Base-by-base conservation (phyloP, 1,139 yeast species). In the Zygoascus sp. region DNA sequence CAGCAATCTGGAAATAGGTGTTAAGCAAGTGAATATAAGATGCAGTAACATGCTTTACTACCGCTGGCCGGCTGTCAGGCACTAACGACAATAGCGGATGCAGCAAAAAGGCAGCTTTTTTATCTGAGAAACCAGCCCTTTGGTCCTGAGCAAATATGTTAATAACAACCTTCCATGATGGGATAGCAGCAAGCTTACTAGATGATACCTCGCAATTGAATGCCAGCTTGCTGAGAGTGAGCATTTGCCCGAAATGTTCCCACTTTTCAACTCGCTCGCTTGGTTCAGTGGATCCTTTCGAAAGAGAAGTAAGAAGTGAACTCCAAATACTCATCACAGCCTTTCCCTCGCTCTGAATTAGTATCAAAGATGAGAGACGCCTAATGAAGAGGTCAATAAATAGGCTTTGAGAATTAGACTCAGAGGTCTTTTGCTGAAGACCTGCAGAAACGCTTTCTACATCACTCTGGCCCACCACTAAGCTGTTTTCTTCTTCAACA, bases 241-340 rank as follows among this genome's bases (percentile, higher is more conserved):
- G 40, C 51, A 57, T 45, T 32, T 48, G 43, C 15, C 47, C 42
- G 30, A 52, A 45, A 40, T 51, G 49, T 16, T 43, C 49, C 60
- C 60, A 57, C 10, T 48, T 37, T 13, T 53, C 56, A 3, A 53
- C 45, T 17, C 48, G 44, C 9, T 55, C 54, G 9, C 45, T 46
- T 6, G 50, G 28, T 8, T 41, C 45, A 5, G 55, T 50, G 22
- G 57, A 53, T 50, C 50, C 48, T 28, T 44, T 35, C 5, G 48
- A 42, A 6, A 54, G 32, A 16, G 52, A 44, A 9, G 47, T 49
- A 10, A 54, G 40, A 9, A 57, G 42, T 2, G 53, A 45, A 28
- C 49, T 48, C 60, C 60, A 57, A 10, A 50, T 45, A 13, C 45
- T 19, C 51, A 55, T 50, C 3, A 57, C 58, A 23, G 44, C 40